Conservation (phyloP, 352 stramenopile species). For the Globisporangium nagaii region DNA sequence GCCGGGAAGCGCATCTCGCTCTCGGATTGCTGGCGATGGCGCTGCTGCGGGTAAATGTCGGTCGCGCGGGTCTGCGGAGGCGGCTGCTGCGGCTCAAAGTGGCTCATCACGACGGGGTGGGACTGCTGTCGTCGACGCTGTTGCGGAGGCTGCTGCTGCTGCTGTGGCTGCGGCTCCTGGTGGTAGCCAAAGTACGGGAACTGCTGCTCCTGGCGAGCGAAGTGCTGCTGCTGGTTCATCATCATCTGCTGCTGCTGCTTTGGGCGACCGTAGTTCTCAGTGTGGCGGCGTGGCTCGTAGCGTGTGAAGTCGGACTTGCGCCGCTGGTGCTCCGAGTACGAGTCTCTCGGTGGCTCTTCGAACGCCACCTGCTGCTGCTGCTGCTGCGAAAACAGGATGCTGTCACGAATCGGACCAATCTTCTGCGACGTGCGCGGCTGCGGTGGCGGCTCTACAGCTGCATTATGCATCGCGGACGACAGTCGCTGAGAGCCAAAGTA, state of each 20-base stretch:
- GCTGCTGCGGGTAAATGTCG: conserved; percentile 4
- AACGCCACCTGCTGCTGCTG: conserved; percentile 17
- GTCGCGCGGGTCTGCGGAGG: neutral
- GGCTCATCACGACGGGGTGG: neutral
- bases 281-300: neutral
- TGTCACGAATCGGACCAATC: conserved; percentile 19
- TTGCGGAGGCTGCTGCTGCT: conserved; percentile 14
- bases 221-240: conserved; percentile 18
- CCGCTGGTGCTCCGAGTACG: conserved; percentile 9
- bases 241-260: conserved; percentile 22
- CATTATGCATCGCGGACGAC: too few relatives aligned
- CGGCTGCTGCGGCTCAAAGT: neutral
- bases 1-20: conserved; percentile 6
- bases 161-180: conserved; percentile 27
- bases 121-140: conserved; percentile 4
- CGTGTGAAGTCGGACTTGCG: conserved; percentile 6
- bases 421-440: conserved; percentile 18
- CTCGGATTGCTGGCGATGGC: conserved; percentile 28
- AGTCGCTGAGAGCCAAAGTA: conserved; percentile 15
- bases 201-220: conserved; percentile 20
- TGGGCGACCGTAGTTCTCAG: neutral
- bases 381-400: conserved; percentile 21
- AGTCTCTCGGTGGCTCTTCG: conserved; percentile 5
- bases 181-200: conserved; percentile 19
- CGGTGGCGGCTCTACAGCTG: neutral